A percentile compares a stretch with the other conserved stretches of the same genome.
Conservation (phyloP, 2,329 filamentous ascomycete genomes). For the Phaeoacremonium minimum region DNA sequence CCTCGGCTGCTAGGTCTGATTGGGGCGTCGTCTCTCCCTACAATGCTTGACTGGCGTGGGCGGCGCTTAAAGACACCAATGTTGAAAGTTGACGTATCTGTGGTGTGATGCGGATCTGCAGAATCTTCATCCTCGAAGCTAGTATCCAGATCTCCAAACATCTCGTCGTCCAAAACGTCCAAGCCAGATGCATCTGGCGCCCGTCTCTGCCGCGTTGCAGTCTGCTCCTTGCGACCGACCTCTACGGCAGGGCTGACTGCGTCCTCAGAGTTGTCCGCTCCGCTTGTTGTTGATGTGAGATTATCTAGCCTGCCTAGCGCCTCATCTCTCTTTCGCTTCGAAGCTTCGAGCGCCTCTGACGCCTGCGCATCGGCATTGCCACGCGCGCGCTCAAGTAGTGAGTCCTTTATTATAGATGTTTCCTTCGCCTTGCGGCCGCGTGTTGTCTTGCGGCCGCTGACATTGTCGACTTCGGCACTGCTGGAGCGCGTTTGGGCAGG, state of each 20-base stretch:
- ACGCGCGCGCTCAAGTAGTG: neutral
- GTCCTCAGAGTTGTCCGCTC: conserved; percentile 5
- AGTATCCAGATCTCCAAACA: conserved; percentile 36
- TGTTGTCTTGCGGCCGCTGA: conserved; percentile 24
- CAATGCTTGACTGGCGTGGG: conserved; percentile 45
- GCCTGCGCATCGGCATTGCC: conserved; percentile 11
- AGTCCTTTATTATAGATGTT: conserved; percentile 13
- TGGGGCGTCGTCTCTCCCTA: conserved; percentile 44
- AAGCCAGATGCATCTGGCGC: conserved; percentile 34
- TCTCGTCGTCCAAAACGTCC: conserved; percentile 40
- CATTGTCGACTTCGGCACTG: conserved; percentile 17
- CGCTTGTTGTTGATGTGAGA: conserved; percentile 18
- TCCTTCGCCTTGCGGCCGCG: too few species aligned
- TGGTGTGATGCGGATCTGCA: conserved; percentile 11
- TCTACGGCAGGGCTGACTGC: conserved; percentile 24
- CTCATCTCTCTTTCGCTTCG: conserved; percentile 25
- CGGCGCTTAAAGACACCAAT: conserved; percentile 40
- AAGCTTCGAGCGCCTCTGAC: conserved; percentile 14
- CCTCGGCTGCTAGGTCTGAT: conserved; percentile 50
- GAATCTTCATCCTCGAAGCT: conserved; percentile 29
- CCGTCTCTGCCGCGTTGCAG: conserved; percentile 27
- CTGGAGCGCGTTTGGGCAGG: neutral
- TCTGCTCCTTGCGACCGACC: conserved; percentile 27
- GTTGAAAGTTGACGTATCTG: conserved; percentile 41
- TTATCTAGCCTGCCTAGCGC: conserved; percentile 31